phyloP scores from a whole-genome alignment of 176 grass and related monocot genomes.

The Zea mays region Zm-B73-REFERENCE-NAM-5.0 NC_050097.1:2526501-2527000 shows the following conservation, averaged over 20 bases:
- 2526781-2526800: neutral
- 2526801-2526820: neutral
- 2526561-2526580: conserved; percentile 54
- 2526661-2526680: conserved; percentile 98
- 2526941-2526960: too few relatives aligned
- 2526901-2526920: too few relatives aligned
- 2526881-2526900: too few relatives aligned
- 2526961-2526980: neutral
- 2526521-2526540: conserved; percentile 11
- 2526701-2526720: neutral
- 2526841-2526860: neutral
- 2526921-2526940: too few relatives aligned
- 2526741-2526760: neutral
- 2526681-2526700: conserved; percentile 78
- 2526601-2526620: conserved; percentile 99
- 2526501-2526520: conserved; percentile 80
- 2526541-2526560: conserved; percentile 18
- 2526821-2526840: neutral
- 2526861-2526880: too few relatives aligned
- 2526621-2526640: conserved; percentile 96
- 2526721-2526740: neutral
- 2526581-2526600: conserved; percentile 64
- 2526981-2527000: too few relatives aligned
- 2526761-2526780: neutral
- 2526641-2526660: conserved; percentile 85